A percentile compares a stretch with the other conserved stretches of the same genome.
These are phyloP conservation scores for Volvariella volvacea DNA, from an alignment of 1,284 basidiomycete species.

Conservation along the genomic window DNA sequence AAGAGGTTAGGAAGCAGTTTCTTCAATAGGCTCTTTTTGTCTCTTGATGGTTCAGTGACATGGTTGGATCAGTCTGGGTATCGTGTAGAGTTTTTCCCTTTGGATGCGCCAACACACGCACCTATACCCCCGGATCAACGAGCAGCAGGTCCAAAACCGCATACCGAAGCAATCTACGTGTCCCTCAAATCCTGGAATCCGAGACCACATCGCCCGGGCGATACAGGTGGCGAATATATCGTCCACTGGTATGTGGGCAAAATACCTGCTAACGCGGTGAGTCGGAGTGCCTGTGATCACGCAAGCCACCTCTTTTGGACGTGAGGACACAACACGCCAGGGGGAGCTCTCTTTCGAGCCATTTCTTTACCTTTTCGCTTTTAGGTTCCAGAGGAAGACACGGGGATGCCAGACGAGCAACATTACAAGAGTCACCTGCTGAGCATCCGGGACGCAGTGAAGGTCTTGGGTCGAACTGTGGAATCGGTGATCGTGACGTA, in stretches of 20 bases:
- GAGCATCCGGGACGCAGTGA: slow-evolving; percentile 22
- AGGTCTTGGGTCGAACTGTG: slow-evolving; percentile 10
- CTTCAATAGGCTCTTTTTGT: background rate
- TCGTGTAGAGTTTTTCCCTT: slow-evolving; percentile 39
- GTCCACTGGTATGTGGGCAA: slow-evolving; percentile 47
- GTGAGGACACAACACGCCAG: too few relatives aligned
- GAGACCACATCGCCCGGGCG: slow-evolving; percentile 8
- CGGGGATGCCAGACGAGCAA: slow-evolving; percentile 51
- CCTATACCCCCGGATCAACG: slow-evolving; percentile 27
- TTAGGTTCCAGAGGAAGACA: slow-evolving; percentile 39
- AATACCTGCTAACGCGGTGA: slow-evolving; percentile 45
- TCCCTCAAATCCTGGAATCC: slow-evolving; percentile 23
- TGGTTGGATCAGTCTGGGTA: slow-evolving; percentile 40
- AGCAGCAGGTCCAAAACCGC: slow-evolving; percentile 14
- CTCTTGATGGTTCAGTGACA: background rate
- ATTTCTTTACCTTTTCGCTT: background rate
- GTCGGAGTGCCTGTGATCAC: slow-evolving; percentile 14
- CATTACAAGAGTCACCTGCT: slow-evolving; percentile 33
- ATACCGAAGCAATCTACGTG: slow-evolving; percentile 44
- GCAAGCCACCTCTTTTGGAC: too few relatives aligned
- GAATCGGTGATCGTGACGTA: slow-evolving; percentile 23
- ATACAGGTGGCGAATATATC: slow-evolving; percentile 39
- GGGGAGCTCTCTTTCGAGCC: too few relatives aligned
- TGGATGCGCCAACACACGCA: slow-evolving; percentile 30
- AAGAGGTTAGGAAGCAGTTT: slow-evolving; percentile 40